Conservation (phyloP, 768 basidiomycete genomes). For the Tulasnella sp. region DNA sequence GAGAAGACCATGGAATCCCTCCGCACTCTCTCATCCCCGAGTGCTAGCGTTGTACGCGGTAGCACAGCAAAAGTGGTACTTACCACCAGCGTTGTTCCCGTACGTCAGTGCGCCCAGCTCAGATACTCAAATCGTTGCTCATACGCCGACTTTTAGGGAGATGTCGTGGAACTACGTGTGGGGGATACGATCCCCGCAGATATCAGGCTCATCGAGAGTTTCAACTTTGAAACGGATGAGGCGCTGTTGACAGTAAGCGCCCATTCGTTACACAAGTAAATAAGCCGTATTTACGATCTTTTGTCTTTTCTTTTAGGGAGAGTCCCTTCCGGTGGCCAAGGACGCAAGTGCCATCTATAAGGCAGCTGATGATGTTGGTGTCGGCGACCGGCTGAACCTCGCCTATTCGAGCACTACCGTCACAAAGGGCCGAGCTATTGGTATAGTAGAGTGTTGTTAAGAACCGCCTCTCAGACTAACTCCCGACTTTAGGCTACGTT, state of each 20-base stretch:
- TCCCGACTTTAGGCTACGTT: conserved; percentile 26
- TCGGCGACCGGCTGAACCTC: conserved; percentile 22
- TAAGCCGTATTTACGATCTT: neutral
- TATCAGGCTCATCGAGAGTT: conserved; percentile 36
- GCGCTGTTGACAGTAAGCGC: conserved; percentile 45
- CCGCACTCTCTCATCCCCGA: conserved; percentile 38
- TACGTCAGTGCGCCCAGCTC: conserved; percentile 8
- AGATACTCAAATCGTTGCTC: neutral
- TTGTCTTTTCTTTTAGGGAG: conserved; percentile 37
- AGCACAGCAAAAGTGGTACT: conserved; percentile 34
- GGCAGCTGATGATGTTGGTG: conserved; percentile 11
- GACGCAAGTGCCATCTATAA: conserved; percentile 41
- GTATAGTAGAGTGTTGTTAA: conserved; percentile 9
- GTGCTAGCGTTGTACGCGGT: conserved; percentile 36
- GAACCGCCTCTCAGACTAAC: neutral
- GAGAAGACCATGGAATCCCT: conserved; percentile 45
- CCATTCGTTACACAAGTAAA: no score
- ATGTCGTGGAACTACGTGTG: conserved; percentile 60
- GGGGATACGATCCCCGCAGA: conserved; percentile 43
- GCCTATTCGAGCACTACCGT: conserved; percentile 34
- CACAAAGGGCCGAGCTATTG: conserved; percentile 34
- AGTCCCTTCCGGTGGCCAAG: conserved; percentile 37
- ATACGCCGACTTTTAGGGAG: conserved; percentile 38
- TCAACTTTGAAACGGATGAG: conserved; percentile 52
- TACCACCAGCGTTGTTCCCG: conserved; percentile 35